Conservation (phyloP, 164 flowering plant species). For the Kalanchoe fedtschenkoi region DNA sequence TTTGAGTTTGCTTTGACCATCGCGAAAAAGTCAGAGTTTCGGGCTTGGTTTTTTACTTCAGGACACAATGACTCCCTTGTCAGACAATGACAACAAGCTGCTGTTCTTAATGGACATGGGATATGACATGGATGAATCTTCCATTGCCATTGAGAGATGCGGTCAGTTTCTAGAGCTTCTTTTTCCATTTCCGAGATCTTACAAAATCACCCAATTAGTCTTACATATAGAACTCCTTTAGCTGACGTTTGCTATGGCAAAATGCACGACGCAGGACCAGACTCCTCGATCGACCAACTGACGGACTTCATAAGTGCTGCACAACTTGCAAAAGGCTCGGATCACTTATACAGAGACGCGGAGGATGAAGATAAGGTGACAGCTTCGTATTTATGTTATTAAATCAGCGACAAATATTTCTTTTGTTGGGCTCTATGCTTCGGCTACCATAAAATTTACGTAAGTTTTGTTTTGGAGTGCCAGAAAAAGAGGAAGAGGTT, state of each 20-base stretch:
- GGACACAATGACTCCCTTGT: conserved; percentile 21
- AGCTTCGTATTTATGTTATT: not conserved
- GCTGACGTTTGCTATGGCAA: too few species aligned
- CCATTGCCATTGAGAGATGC: conserved; percentile 60
- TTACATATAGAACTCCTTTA: too few species aligned
- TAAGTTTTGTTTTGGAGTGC: not conserved
- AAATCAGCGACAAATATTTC: too few species aligned
- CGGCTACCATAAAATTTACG: too few species aligned
- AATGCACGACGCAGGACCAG: conserved; percentile 36
- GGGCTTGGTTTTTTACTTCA: conserved; percentile 16
- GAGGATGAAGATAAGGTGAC: conserved; percentile 21
- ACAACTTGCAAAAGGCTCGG: conserved; percentile 55
- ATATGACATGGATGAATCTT: conserved; percentile 39
- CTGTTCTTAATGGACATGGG: conserved; percentile 50
- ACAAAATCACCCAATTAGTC: not conserved
- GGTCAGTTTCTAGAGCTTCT: conserved; percentile 29
- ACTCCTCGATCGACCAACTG: conserved; percentile 45
- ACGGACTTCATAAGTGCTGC: conserved; percentile 74
- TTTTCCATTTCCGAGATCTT: not conserved
- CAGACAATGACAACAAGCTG: conserved; percentile 31
- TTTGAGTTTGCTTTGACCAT: too few species aligned
- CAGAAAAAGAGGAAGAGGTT: conserved; percentile 32
- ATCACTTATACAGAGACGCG: conserved; percentile 20
- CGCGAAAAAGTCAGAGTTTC: not conserved
- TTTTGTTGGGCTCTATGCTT: too few species aligned